These are phyloP conservation scores for Mycena latifolia DNA, from an alignment of 768 basidiomycete species.

Conservation along the genomic window DNA sequence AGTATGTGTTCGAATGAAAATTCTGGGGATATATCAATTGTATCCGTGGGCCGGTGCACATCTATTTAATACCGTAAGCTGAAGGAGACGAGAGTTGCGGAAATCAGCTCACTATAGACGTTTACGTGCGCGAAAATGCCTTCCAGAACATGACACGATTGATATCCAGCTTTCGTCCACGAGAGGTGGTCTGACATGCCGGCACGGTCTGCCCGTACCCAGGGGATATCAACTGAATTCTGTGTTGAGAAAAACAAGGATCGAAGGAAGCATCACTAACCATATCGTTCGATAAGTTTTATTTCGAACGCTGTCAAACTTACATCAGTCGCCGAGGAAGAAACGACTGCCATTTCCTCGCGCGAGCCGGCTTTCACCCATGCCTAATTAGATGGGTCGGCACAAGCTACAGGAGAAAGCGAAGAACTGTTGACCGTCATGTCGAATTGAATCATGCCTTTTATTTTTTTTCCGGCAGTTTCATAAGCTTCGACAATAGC, in stretches of 20 bases:
- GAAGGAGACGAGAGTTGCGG: too few relatives aligned
- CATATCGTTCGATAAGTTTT: constrained; percentile 26
- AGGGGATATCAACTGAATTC: constrained; percentile 32
- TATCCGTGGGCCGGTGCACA: constrained; percentile 47
- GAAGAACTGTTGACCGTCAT: constrained; percentile 26
- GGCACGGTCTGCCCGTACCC: constrained; percentile 14
- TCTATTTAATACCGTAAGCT: constrained; percentile 1
- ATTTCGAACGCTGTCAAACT: too few relatives aligned
- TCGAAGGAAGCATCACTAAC: neutral
- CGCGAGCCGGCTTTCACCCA: too few relatives aligned
- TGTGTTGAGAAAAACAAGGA: neutral
- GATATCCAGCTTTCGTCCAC: constrained; percentile 75
- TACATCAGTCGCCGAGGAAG: too few relatives aligned
- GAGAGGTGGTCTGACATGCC: constrained; percentile 48
- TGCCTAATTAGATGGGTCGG: too few relatives aligned
- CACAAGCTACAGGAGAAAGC: neutral
- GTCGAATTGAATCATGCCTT: constrained; percentile 54
- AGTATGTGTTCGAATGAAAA: constrained; percentile 78
- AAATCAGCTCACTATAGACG: too few relatives aligned
- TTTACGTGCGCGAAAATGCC: constrained; percentile 35
- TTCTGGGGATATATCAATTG: constrained; percentile 68
- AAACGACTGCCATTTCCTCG: too few relatives aligned
- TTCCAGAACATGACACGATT: constrained; percentile 69
- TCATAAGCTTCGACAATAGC: constrained; percentile 58
- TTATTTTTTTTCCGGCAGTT: constrained; percentile 47